A percentile compares a stretch with the other conserved stretches of the same genome.
phyloP scores from a whole-genome alignment of 2,329 filamentous ascomycete species.

The Penicillium sp. region DNA sequence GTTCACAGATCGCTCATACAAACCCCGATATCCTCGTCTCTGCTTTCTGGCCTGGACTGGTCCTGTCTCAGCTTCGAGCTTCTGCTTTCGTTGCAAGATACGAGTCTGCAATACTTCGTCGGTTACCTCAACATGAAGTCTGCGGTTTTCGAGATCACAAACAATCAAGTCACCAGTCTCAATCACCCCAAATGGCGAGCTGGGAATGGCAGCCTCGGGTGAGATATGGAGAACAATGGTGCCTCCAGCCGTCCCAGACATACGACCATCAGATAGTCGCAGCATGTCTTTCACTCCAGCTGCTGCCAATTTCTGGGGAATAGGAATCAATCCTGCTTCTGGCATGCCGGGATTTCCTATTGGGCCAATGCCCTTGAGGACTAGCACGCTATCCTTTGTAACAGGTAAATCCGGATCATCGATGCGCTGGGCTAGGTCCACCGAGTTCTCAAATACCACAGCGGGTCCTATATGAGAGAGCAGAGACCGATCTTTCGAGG shows the following conservation, averaged over 20 bases:
- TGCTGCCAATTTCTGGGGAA: conserved; percentile 49
- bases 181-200: conserved; percentile 51
- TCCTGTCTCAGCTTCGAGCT: conserved; percentile 6
- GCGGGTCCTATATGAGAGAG: conserved; percentile 48
- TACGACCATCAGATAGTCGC: conserved; percentile 54
- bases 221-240: conserved; percentile 56
- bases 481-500: conserved; percentile 49
- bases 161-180: conserved; percentile 50
- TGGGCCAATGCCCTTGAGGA: conserved; percentile 52
- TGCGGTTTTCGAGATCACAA: conserved; percentile 46
- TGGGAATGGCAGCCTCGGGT: conserved; percentile 51
- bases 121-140: conserved; percentile 43
- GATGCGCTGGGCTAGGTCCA: conserved; percentile 48
- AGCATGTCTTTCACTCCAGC: conserved; percentile 55
- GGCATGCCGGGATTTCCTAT: conserved; percentile 56
- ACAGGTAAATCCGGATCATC: conserved; percentile 48
- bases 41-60: conserved; percentile 24
- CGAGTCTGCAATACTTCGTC: conserved; percentile 44
- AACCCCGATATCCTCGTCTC: conserved; percentile 39
- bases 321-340: conserved; percentile 53
- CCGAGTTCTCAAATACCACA: conserved; percentile 50
- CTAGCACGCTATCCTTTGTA: conserved; percentile 46
- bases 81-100: conserved; percentile 33
- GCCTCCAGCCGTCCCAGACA: conserved; percentile 57
- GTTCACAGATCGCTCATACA: conserved; percentile 46